Conservation (phyloP, 164 flowering plant species). For the Vitis rupestris region DNA sequence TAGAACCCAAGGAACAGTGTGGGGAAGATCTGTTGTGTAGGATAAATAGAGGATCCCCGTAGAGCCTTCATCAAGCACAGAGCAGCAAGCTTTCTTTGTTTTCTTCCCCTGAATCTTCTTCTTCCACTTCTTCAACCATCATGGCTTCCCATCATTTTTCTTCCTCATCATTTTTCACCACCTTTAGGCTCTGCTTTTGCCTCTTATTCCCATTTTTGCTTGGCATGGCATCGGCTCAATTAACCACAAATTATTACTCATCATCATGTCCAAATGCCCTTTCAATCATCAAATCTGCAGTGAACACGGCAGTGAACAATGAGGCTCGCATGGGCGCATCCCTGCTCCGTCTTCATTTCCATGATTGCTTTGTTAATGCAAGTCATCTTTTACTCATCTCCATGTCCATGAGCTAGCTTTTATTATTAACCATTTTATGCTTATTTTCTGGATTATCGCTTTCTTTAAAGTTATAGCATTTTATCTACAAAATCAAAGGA, state of each 20-base stretch:
- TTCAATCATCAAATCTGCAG: not conserved
- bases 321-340: not conserved
- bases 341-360: not conserved
- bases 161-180: too few species aligned
- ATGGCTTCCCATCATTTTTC: not conserved
- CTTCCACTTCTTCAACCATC: not conserved
- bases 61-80: too few species aligned
- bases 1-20: too few species aligned
- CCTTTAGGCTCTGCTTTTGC: too few species aligned
- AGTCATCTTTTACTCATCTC: not conserved
- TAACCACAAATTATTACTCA: not conserved
- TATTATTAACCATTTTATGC: too few species aligned
- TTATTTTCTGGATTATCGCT: too few species aligned
- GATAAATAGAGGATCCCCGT: too few species aligned
- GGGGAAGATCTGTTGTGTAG: too few species aligned
- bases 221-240: not conserved
- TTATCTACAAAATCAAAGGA: too few species aligned
- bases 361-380: not conserved
- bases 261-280: not conserved
- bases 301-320: not conserved
- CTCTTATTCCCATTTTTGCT: not conserved
- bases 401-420: too few species aligned
- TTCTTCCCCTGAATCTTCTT: too few species aligned
- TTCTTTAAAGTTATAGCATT: too few species aligned
- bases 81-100: not conserved